phyloP scores from a whole-genome alignment of 805 yeast genomes.

The Metschnikowia rubicola region DNA sequence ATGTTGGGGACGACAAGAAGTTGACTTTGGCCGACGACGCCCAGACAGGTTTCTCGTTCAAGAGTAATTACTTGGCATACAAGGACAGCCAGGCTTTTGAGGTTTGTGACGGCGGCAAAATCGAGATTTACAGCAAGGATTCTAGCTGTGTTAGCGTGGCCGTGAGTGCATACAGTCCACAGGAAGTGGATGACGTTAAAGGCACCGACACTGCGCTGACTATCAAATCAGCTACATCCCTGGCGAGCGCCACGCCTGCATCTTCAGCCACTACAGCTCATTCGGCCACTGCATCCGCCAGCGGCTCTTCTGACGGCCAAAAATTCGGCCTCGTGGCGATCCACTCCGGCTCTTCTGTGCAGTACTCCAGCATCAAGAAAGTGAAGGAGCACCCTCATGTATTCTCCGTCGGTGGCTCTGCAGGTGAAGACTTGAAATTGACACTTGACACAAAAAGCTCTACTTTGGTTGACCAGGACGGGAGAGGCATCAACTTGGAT shows the following conservation, averaged over 20 bases:
- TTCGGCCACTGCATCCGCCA: neutral
- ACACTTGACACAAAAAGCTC: constrained; percentile 25
- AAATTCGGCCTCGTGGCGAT: constrained; percentile 22
- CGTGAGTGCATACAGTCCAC: constrained; percentile 4
- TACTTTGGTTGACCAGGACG: constrained; percentile 28
- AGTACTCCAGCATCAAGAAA: constrained; percentile 25
- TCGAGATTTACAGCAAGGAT: constrained; percentile 1
- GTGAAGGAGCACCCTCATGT: constrained; percentile 31
- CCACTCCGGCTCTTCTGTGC: constrained; percentile 26
- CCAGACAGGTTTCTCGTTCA: constrained; percentile 13
- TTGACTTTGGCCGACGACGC: constrained; percentile 7
- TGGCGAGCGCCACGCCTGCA: neutral
- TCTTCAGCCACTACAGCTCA: neutral
- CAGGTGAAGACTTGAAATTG: constrained; percentile 25
- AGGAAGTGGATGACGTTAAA: constrained; percentile 1
- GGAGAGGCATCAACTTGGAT: constrained; percentile 28
- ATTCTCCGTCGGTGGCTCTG: constrained; percentile 32
- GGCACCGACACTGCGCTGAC: neutral
- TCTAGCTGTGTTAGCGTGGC: constrained; percentile 6
- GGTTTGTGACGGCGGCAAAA: constrained; percentile 1
- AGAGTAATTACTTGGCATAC: constrained; percentile 8
- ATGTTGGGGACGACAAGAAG: constrained; percentile 10
- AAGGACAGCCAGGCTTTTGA: constrained; percentile 4
- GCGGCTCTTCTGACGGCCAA: constrained; percentile 5
- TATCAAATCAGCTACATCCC: neutral